Conservation (phyloP, 768 basidiomycete species). For the Rhodotorula diobovata region DNA sequence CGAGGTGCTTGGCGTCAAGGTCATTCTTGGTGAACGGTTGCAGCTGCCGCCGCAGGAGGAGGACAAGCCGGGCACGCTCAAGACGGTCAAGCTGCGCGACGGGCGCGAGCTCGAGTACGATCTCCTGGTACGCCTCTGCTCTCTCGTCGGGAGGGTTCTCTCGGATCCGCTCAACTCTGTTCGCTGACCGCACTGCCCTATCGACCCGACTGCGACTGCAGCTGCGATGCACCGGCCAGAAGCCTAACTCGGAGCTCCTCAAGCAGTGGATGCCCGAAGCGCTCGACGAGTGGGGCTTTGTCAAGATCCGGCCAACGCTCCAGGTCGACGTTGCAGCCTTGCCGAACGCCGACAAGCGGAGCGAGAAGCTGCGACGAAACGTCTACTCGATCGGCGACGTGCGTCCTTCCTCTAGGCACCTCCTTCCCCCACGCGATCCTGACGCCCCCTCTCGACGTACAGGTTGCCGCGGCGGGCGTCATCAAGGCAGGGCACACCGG, state of each 20-base stretch:
- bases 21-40: slow-evolving; percentile 40
- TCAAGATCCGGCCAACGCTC: slow-evolving; percentile 38
- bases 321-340: slow-evolving; percentile 28
- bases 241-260: slow-evolving; percentile 42
- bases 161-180: too few species aligned
- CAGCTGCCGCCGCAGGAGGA: slow-evolving; percentile 16
- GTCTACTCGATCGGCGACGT: slow-evolving; percentile 43
- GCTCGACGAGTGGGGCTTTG: slow-evolving; percentile 34
- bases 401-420: neutral
- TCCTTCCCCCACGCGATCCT: neutral
- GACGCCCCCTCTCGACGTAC: neutral
- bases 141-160: too few species aligned
- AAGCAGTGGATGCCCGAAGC: slow-evolving; percentile 28
- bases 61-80: slow-evolving; percentile 17
- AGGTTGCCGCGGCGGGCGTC: slow-evolving; percentile 39
- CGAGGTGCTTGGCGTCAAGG: slow-evolving; percentile 40
- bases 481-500: slow-evolving; percentile 44
- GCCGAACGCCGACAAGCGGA: slow-evolving; percentile 5
- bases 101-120: slow-evolving; percentile 29
- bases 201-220: too few species aligned
- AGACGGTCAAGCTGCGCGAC: neutral
- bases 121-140: slow-evolving; percentile 12
- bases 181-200: neutral
- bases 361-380: slow-evolving; percentile 26
- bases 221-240: slow-evolving; percentile 43